A percentile compares a stretch with the other conserved stretches of the same genome.
Conservation (phyloP, 2,329 filamentous ascomycete species). For the Dactylellina haptotyla region DNA sequence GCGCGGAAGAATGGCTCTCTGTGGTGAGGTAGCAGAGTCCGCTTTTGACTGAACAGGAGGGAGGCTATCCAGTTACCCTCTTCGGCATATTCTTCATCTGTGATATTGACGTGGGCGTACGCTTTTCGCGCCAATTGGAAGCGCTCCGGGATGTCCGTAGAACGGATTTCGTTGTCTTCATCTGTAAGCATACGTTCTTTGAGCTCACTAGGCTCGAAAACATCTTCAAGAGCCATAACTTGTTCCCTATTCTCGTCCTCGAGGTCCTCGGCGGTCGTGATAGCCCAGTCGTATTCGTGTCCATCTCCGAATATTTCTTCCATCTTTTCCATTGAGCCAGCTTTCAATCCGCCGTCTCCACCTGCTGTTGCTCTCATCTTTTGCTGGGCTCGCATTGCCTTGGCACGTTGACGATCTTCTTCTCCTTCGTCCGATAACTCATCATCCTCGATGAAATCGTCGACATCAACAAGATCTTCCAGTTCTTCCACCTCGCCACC, state of each 20-base stretch:
- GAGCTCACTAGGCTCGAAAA: conserved; percentile 95
- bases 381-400: conserved; percentile 84
- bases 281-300: conserved; percentile 93
- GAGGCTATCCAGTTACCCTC: conserved; percentile 86
- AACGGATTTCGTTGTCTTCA: conserved; percentile 89
- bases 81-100: conserved; percentile 85
- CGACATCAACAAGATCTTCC: conserved; percentile 63
- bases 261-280: conserved; percentile 69
- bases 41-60: conserved; percentile 86
- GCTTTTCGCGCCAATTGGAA: conserved; percentile 91
- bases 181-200: conserved; percentile 95
- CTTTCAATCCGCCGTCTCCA: conserved; percentile 81
- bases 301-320: conserved; percentile 94
- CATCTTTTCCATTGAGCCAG: conserved; percentile 94
- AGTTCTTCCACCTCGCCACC: conserved; percentile 70
- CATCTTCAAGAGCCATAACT: conserved; percentile 91
- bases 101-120: conserved; percentile 83
- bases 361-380: conserved; percentile 63
- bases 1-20: conserved; percentile 85
- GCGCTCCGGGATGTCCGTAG: conserved; percentile 88
- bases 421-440: conserved; percentile 87
- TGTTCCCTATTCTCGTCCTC: conserved; percentile 81
- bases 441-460: conserved; percentile 91
- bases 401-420: conserved; percentile 81
- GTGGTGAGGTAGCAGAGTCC: conserved; percentile 72